Percentiles rank a stretch among this genome's conserved stretches.
Evolutionary conservation across 495 filamentous ascomycete genomes (phyloP).

Genomic region (Copromyces sp.): DNA sequence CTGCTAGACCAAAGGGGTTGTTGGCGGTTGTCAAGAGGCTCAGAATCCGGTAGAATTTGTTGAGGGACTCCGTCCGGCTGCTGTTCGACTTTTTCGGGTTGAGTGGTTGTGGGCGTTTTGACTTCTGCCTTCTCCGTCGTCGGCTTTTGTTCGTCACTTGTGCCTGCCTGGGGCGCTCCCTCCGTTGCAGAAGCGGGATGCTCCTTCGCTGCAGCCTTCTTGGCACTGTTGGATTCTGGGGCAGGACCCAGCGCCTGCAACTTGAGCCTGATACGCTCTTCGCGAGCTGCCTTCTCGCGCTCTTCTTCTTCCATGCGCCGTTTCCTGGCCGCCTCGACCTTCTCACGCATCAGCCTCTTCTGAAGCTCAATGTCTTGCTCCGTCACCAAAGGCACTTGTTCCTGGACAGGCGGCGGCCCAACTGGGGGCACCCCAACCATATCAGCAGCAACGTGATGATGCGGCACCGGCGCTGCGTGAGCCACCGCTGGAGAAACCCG

Average conservation of each 20-base stretch:
- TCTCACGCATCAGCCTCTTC: conserved; percentile 77
- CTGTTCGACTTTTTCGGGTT: conserved; percentile 7
- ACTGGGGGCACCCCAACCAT: conserved; percentile 1
- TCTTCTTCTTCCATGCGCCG: conserved; percentile 74
- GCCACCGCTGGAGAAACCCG: conserved; percentile 39
- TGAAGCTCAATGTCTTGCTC: conserved; percentile 60
- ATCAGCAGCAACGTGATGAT: conserved; percentile 22
- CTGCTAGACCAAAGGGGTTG: neutral
- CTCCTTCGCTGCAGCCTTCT: conserved; percentile 34
- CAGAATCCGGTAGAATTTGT: conserved; percentile 4
- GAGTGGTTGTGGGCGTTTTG: conserved; percentile 6
- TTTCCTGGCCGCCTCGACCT: conserved; percentile 63
- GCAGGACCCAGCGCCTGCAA: conserved; percentile 65
- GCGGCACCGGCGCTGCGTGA: conserved; percentile 39
- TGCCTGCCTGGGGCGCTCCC: conserved; percentile 13
- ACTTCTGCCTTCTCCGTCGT: conserved; percentile 4
- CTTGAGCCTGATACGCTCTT: conserved; percentile 75
- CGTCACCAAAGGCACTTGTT: conserved; percentile 20
- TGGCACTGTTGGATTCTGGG: conserved; percentile 50
- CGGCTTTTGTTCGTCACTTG: conserved; percentile 3
- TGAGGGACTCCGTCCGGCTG: conserved; percentile 5
- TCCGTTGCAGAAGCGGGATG: neutral
- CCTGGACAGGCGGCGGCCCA: conserved; percentile 14
- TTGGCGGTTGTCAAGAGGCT: conserved; percentile 10
- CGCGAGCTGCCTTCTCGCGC: conserved; percentile 63